Conservation (phyloP, 768 basidiomycete species). For the Calocera viscosa region DNA sequence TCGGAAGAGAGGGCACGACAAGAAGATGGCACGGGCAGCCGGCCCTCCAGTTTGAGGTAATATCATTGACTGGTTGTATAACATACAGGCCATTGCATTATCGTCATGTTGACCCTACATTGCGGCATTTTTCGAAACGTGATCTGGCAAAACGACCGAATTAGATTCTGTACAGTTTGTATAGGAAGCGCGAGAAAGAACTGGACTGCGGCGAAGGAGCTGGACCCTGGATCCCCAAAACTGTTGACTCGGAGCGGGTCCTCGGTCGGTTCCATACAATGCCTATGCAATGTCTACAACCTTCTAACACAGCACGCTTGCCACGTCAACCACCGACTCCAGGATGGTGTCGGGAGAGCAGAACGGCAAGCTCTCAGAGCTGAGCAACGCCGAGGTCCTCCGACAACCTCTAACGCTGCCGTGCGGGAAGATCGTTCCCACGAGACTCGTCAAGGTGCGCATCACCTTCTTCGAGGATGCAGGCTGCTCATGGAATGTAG, state of each 20-base stretch:
- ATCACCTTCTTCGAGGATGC: no score
- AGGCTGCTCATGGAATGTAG: background rate
- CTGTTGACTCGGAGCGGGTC: no score
- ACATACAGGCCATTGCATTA: background rate
- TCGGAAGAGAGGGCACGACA: conserved; percentile 75
- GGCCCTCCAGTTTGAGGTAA: conserved; percentile 18
- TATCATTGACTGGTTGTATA: background rate
- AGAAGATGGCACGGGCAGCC: conserved; percentile 66
- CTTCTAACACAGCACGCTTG: no score
- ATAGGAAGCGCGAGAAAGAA: no score
- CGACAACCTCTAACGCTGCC: background rate
- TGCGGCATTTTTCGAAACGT: no score
- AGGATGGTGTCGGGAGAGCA: background rate
- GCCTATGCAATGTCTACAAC: no score
- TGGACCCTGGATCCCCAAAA: no score
- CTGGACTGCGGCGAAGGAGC: no score
- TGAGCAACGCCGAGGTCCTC: background rate
- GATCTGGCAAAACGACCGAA: no score
- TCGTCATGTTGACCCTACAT: background rate
- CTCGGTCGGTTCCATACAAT: no score
- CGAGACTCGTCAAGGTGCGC: background rate
- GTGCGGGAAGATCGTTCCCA: background rate
- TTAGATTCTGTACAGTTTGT: no score
- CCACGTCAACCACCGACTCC: background rate
- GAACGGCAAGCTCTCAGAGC: background rate